Evolutionary conservation across 441 rosid species (phyloP).

Genomic region (Isatis lusitanica): DNA sequence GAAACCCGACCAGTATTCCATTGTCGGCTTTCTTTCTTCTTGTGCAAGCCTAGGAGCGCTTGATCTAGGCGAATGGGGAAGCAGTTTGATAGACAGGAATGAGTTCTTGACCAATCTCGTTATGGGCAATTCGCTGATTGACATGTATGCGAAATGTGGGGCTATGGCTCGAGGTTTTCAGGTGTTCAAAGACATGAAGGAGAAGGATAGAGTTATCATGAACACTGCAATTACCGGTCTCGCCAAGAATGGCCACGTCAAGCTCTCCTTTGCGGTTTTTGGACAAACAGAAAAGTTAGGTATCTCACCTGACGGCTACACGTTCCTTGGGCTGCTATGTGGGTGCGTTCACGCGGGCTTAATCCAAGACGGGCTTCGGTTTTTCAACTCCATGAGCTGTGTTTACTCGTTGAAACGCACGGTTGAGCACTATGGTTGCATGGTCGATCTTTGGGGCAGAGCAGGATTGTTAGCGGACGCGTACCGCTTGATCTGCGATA

Average conservation of each 20-base stretch:
- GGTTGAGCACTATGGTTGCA: slow-evolving; percentile 48
- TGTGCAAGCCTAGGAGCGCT: slow-evolving; percentile 58
- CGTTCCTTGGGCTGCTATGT: slow-evolving; percentile 47
- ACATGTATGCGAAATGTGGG: slow-evolving; percentile 68
- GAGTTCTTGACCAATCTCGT: slow-evolving; percentile 41
- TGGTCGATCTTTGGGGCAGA: slow-evolving; percentile 61
- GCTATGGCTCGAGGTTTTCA: slow-evolving; percentile 40
- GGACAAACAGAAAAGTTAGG: slow-evolving; percentile 48
- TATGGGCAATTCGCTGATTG: slow-evolving; percentile 50
- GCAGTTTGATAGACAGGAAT: slow-evolving; percentile 38
- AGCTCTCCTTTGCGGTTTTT: slow-evolving; percentile 48
- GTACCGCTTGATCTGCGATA: slow-evolving; percentile 38
- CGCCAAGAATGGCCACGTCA: slow-evolving; percentile 51
- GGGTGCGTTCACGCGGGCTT: slow-evolving; percentile 59
- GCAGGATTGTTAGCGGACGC: slow-evolving; percentile 54
- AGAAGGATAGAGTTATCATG: slow-evolving; percentile 48
- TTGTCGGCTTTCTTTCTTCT: slow-evolving; percentile 39
- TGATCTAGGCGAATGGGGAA: slow-evolving; percentile 65
- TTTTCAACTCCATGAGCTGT: slow-evolving; percentile 40
- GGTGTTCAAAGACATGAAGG: slow-evolving; percentile 47
- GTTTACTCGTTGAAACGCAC: slow-evolving; percentile 38
- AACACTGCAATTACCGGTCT: slow-evolving; percentile 52
- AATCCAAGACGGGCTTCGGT: slow-evolving; percentile 47
- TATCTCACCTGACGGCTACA: slow-evolving; percentile 51
- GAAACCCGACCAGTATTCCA: not conserved